Evolutionary conservation across 805 yeast species (phyloP).

Genomic region (Metschnikowia rubicola): DNA sequence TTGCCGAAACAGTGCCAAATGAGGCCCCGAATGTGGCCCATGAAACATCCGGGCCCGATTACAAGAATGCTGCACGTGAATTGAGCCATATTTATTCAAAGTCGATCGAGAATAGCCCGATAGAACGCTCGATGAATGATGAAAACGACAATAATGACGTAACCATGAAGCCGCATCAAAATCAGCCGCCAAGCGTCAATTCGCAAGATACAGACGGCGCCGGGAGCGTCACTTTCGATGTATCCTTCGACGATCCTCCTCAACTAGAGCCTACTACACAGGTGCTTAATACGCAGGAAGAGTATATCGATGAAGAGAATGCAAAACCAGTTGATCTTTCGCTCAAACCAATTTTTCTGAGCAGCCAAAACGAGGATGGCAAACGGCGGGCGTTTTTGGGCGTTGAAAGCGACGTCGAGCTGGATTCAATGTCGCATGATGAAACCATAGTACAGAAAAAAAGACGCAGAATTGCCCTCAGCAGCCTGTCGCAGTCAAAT

Average conservation of each 20-base stretch:
- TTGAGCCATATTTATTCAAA: too few species aligned
- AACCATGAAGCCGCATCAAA: too few species aligned
- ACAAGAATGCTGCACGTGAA: too few species aligned
- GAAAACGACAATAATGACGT: too few species aligned
- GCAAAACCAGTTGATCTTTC: constrained; percentile 12
- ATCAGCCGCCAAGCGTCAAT: too few species aligned
- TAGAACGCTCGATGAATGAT: too few species aligned
- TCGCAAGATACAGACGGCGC: background rate
- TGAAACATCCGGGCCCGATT: too few species aligned
- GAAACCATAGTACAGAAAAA: constrained; percentile 29
- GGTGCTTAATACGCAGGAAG: constrained; percentile 32
- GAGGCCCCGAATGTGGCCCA: background rate
- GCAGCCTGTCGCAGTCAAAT: constrained; percentile 6
- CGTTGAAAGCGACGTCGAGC: constrained; percentile 6
- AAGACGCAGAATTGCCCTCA: constrained; percentile 3
- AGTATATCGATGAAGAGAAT: constrained; percentile 8
- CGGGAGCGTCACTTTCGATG: constrained; percentile 9
- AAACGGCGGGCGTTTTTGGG: background rate
- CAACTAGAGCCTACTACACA: constrained; percentile 26
- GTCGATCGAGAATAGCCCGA: too few species aligned
- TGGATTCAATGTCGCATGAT: constrained; percentile 14
- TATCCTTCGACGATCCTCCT: background rate
- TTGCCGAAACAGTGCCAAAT: background rate
- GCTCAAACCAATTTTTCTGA: constrained; percentile 17
- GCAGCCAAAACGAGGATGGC: constrained; percentile 17